Evolutionary conservation across 2,329 filamentous ascomycete species (phyloP).

Genomic region (Penicillium crustosum): DNA sequence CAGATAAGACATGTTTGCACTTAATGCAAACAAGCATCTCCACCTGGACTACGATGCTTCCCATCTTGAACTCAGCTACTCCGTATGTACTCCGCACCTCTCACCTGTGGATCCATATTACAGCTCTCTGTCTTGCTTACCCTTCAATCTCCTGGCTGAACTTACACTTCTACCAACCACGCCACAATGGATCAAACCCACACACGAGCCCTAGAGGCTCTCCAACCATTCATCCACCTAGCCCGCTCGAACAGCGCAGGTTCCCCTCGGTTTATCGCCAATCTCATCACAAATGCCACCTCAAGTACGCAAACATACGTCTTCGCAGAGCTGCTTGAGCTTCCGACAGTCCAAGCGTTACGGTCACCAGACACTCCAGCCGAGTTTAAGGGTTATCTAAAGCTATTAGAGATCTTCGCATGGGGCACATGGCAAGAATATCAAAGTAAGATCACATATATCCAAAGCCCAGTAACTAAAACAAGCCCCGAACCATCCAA

Average conservation of each 20-base stretch:
- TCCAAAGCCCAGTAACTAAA: not conserved
- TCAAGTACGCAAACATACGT: conserved; percentile 87
- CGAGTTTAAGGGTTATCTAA: conserved; percentile 65
- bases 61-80: not conserved
- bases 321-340: conserved; percentile 88
- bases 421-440: conserved; percentile 87
- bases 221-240: conserved; percentile 84
- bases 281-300: conserved; percentile 83
- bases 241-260: conserved; percentile 71
- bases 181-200: conserved; percentile 48
- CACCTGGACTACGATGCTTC: conserved; percentile 1
- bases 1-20: conserved; percentile 25
- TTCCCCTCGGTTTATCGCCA: conserved; percentile 78
- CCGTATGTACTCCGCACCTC: not conserved
- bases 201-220: conserved; percentile 57
- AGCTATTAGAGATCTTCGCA: conserved; percentile 82
- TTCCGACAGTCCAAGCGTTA: conserved; percentile 75
- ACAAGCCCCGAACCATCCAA: not conserved
- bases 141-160: not conserved
- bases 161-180: not conserved
- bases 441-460: conserved; percentile 48
- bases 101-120: not conserved
- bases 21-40: conserved; percentile 20
- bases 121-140: not conserved
- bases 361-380: conserved; percentile 51